A percentile compares a stretch with the other conserved stretches of the same genome.
phyloP scores from a whole-genome alignment of 768 basidiomycete genomes.

The Cantharellus cinnabarinus region DNA sequence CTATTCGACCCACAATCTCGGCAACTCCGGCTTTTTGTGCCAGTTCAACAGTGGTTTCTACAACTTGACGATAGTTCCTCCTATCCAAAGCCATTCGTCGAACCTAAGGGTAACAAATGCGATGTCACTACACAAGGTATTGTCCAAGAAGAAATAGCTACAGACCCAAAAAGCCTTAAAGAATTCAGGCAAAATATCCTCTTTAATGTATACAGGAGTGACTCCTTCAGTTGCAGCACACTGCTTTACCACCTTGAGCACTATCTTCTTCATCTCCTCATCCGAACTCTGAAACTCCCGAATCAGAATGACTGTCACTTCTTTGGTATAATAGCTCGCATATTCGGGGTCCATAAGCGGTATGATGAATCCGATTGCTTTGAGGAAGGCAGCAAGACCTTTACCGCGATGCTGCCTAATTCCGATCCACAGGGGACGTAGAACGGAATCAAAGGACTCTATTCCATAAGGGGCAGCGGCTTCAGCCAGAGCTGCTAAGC shows the following conservation, averaged over 20 bases:
- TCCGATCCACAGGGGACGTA: constrained; percentile 86
- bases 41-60: constrained; percentile 95
- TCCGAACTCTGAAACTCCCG: constrained; percentile 98
- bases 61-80: constrained; percentile 90
- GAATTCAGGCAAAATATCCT: constrained; percentile 96
- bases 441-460: constrained; percentile 94
- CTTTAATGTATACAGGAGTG: constrained; percentile 84
- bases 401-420: constrained; percentile 91
- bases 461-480: constrained; percentile 98
- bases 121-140: background rate
- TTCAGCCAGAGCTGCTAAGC: constrained; percentile 84
- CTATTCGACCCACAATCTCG: constrained; percentile 78
- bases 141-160: constrained; percentile 3
- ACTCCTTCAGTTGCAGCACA: constrained; percentile 98
- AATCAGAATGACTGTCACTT: constrained; percentile 89
- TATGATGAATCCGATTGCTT: constrained; percentile 98
- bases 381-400: constrained; percentile 84
- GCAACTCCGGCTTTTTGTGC: constrained; percentile 94
- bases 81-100: constrained; percentile 93
- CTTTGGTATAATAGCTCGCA: constrained; percentile 96
- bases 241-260: constrained; percentile 96
- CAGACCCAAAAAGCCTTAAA: constrained; percentile 95
- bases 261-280: constrained; percentile 99
- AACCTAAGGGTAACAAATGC: constrained; percentile 14
- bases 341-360: constrained; percentile 99